Evolutionary conservation across 768 basidiomycete species (phyloP), one percentile per base, ranked within the genome.

Genomic region (Russula virescens): DNA sequence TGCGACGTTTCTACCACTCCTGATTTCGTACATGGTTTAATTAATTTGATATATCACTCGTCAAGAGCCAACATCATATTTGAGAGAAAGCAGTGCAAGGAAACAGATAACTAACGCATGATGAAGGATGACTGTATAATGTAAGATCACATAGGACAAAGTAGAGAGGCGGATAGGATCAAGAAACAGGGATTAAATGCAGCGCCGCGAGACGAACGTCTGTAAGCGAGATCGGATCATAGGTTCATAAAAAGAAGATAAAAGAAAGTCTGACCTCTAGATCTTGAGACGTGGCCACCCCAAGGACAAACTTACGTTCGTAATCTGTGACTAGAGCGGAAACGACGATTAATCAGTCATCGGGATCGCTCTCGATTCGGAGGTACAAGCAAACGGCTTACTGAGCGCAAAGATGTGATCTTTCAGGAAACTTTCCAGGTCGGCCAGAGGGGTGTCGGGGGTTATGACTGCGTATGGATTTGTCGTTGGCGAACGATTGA

Each of bases 391-490:
- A 40, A 48, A 57, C 11, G 16, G 69, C 80, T 50, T 56, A 88
- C 91, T 87, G 28, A 94, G 73, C 2, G 90, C 91, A 66, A 93
- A 93, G 45, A 88, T 79, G 66, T 91, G 87, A 23, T 77, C 58
- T 66, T 79, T 75, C 56, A 96, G 76, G 74, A 97, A 97, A 13
- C 76, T 78, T 68, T 94, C 92, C n/a, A 96, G 78, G 14, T 92
- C 90, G 0, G 82, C 81, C 11, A 96, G 79, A 2, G 90, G 81
- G 7, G 93, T 88, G 49, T 82, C 75, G 1, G 93, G 92, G 0
- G 91, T 91, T 67, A 96, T 91, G 58, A 88, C 74, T 14, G 84
- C 87, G 73, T 93, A 93, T 3, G 87, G 86, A 59, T 87, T 75
- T 4, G 79, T 80, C 23, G 63, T 65, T 10, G 81, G 73, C 7